Conservation (phyloP, 176 grass and related monocot genomes). For the Phoenix roebelenii region DNA sequence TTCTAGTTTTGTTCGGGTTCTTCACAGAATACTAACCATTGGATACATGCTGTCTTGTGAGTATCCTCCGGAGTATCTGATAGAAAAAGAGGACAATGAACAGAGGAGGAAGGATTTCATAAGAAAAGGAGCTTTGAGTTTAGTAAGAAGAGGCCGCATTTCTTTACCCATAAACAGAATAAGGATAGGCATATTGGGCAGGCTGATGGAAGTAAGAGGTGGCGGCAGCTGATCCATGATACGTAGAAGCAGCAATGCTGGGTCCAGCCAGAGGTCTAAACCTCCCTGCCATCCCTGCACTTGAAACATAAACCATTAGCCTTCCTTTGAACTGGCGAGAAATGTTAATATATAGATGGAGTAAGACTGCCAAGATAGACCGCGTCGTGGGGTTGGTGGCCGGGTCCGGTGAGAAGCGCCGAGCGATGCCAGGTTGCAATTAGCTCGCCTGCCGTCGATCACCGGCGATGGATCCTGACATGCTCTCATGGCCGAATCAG, state of each 20-base stretch:
- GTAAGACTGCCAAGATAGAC: too few relatives aligned
- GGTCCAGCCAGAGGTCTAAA: slow-evolving; percentile 15
- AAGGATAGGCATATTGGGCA: slow-evolving; percentile 28
- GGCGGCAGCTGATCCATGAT: slow-evolving; percentile 21
- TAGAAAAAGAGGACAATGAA: not conserved
- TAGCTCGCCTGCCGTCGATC: slow-evolving; percentile 45
- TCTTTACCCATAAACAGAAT: slow-evolving; percentile 37
- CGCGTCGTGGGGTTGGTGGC: not conserved
- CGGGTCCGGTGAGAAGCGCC: slow-evolving; percentile 16
- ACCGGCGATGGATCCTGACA: slow-evolving; percentile 47
- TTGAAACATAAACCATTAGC: too few relatives aligned
- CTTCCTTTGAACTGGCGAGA: too few relatives aligned
- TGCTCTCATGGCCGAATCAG: slow-evolving; percentile 28
- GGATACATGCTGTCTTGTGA: slow-evolving; percentile 44
- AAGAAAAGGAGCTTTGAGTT: too few relatives aligned
- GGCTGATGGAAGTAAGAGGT: slow-evolving; percentile 38
- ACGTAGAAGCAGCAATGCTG: slow-evolving; percentile 19
- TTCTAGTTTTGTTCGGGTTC: too few relatives aligned
- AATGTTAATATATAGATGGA: too few relatives aligned
- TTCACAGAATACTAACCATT: slow-evolving; percentile 21
- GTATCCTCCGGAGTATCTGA: slow-evolving; percentile 37
- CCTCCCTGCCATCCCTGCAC: slow-evolving; percentile 23
- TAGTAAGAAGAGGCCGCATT: too few relatives aligned
- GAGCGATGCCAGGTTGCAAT: slow-evolving; percentile 50
- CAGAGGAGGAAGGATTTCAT: not conserved